Evolutionary conservation across 805 yeast genomes (phyloP), one percentile per base, ranked within the genome.

Genomic region (Pichia deserticola): DNA sequence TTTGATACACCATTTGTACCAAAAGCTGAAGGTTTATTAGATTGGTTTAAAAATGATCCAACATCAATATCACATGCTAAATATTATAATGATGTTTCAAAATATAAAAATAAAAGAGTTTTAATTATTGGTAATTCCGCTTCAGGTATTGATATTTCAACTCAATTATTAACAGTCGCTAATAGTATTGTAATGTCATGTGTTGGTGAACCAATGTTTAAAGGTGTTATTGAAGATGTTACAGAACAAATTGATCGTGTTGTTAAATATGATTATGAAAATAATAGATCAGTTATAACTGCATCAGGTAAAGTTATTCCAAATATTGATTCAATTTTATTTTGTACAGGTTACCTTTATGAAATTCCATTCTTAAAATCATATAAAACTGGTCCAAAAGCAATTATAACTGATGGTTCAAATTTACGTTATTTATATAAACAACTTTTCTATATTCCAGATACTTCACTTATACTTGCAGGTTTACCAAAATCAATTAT

Each of bases 331-430:
- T 59, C 60, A 27, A 68, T 87, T 9, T 68, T 86, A 9, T 84
- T 81, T 61, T 85, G 87, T 45, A 86, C 95, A 0, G 95, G 95
- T 1, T 87, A 85, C 63, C 68, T 79, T 42, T 81, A 81, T 58
- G 75, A 79, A 36, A 71, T 78, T 49, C 93, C 95, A 25, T 84
- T 78, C 56, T 63, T 87, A 45, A 72, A 76, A 41, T 54, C 54
- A 34, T 67, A 66, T 47, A 28, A 47, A 8, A 56, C 51, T 11
- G 65, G 66, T 9, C 62, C 58, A 27, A 32, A 57, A 13, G 56
- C 67, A 3, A 50, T 65, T 7, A 47, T 59, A 35, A 58, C 61
- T 10, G 61, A 68, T 49, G 78, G 79, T 5, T 53, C 54, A 25
- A 65, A 66, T 40, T 60, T 75, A 12, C 66, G 69, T 40, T 62